These are phyloP conservation scores for Apiospora hydei DNA, from an alignment of 2,329 filamentous ascomycete genomes.

Conservation along the genomic window DNA sequence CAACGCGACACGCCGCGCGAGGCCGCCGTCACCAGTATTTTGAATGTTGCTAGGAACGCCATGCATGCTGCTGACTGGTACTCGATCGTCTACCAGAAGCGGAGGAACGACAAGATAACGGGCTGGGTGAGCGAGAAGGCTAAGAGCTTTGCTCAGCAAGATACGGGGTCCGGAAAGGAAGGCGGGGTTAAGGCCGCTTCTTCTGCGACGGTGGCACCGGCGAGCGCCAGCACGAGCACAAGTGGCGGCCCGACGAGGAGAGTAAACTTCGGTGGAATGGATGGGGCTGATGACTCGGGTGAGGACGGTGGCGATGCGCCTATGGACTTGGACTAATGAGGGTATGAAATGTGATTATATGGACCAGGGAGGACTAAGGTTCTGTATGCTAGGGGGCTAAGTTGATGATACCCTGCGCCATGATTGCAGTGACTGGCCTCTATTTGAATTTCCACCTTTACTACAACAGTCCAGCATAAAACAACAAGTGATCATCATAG, in stretches of 20 bases:
- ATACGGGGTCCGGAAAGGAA: not conserved
- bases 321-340: not conserved
- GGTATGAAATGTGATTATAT: no score
- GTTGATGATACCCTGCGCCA: slow-evolving; percentile 1
- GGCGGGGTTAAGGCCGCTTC: not conserved
- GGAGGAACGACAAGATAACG: slow-evolving; percentile 1
- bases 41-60: slow-evolving; percentile 21
- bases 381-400: not conserved
- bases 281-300: not conserved
- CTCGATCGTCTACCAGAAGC: not conserved
- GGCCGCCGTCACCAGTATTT: slow-evolving; percentile 13
- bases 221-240: not conserved
- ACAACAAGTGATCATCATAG: no score
- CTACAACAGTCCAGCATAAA: not conserved
- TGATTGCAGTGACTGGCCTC: not conserved
- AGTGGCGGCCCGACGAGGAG: not conserved
- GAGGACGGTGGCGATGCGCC: not conserved
- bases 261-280: not conserved
- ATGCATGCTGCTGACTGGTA: slow-evolving; percentile 20
- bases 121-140: slow-evolving; percentile 8
- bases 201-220: not conserved
- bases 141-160: not conserved
- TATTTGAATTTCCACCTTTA: not conserved
- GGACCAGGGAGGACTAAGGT: not conserved
- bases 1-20: slow-evolving; percentile 26